Evolutionary conservation across 371 early-diverging fungal species (phyloP).

Genomic region (Mortierella sp.): DNA sequence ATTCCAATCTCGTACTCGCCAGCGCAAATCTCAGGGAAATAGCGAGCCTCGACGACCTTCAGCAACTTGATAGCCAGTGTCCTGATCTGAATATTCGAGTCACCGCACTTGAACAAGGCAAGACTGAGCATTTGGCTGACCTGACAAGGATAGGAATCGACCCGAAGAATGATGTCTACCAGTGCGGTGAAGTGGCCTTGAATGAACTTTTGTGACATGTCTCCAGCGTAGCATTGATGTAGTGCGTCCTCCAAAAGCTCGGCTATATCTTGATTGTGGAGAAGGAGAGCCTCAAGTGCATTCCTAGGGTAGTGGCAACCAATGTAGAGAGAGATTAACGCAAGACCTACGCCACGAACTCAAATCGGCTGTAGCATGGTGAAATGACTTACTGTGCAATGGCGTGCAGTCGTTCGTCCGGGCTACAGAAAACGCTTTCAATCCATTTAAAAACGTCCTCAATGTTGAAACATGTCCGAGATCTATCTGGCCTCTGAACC

Average conservation of each 20-base stretch:
- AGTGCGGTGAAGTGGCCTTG: constrained; percentile 82
- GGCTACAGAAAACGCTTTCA: constrained; percentile 74
- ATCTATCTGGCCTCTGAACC: constrained; percentile 14
- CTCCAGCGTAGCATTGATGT: constrained; percentile 80
- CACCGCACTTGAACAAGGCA: constrained; percentile 85
- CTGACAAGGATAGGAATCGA: constrained; percentile 69
- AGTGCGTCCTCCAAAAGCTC: constrained; percentile 74
- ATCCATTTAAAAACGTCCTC: constrained; percentile 65
- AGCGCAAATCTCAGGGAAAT: constrained; percentile 71
- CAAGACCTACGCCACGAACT: background rate
- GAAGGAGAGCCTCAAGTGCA: constrained; percentile 73
- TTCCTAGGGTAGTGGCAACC: constrained; percentile 40
- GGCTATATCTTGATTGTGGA: constrained; percentile 74
- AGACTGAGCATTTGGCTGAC: constrained; percentile 78
- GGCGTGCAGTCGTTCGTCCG: constrained; percentile 67
- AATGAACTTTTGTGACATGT: constrained; percentile 67
- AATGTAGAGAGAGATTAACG: background rate
- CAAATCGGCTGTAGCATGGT: no score
- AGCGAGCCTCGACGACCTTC: constrained; percentile 76
- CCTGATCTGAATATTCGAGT: constrained; percentile 79
- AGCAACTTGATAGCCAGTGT: constrained; percentile 81
- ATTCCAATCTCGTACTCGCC: constrained; percentile 79
- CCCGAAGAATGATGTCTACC: constrained; percentile 70
- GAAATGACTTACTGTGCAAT: constrained; percentile 53
- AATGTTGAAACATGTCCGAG: constrained; percentile 56